phyloP scores from a whole-genome alignment of 2,329 filamentous ascomycete genomes.

The Zymoseptoria brevis region DNA sequence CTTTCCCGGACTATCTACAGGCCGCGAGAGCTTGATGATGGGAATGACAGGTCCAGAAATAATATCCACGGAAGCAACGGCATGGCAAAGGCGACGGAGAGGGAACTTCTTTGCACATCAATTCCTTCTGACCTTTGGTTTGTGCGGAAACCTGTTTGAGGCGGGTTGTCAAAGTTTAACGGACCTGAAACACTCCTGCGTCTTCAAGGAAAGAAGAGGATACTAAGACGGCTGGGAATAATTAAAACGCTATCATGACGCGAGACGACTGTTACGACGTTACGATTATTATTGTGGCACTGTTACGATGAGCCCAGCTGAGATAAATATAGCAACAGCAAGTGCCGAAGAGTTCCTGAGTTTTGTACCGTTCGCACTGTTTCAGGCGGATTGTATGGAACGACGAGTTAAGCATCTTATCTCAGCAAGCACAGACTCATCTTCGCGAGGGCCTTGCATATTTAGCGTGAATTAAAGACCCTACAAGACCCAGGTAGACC shows the following conservation, averaged over 20 bases:
- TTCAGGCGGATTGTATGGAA: too few species aligned
- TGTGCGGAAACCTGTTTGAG: background rate
- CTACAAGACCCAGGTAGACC: too few species aligned
- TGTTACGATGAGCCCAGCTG: background rate
- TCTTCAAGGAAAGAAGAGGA: background rate
- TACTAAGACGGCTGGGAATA: background rate
- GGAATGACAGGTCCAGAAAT: background rate
- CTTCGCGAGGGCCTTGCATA: too few species aligned
- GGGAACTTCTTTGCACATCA: constrained; percentile 12
- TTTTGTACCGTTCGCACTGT: background rate
- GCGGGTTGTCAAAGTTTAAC: background rate
- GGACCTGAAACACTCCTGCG: background rate
- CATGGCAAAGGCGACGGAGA: constrained; percentile 4
- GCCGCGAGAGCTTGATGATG: background rate
- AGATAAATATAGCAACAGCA: too few species aligned
- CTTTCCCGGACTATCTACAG: background rate
- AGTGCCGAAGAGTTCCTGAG: background rate
- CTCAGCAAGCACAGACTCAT: too few species aligned
- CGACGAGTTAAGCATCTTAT: too few species aligned
- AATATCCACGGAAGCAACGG: background rate
- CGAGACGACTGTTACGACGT: background rate
- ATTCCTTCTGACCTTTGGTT: constrained; percentile 9
- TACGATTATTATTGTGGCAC: too few species aligned
- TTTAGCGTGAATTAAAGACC: too few species aligned
- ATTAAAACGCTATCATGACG: background rate